Percentiles rank a stretch among this genome's conserved stretches.
Conservation (phyloP, 805 yeast genomes). For the Metschnikowia borealis region DNA sequence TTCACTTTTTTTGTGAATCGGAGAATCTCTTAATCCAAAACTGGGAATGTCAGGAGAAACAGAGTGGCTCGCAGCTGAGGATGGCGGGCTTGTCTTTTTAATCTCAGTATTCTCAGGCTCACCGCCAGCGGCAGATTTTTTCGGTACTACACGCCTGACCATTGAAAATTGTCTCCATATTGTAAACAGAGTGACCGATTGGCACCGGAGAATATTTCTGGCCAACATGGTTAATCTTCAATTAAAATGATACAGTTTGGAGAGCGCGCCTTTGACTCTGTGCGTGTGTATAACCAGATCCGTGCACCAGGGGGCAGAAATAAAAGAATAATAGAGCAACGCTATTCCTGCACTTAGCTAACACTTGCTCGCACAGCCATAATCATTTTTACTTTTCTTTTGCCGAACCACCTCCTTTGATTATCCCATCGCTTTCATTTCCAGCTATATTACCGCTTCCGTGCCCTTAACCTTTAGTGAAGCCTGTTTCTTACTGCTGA, state of each 20-base stretch:
- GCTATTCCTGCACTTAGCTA: neutral
- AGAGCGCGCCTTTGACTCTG: neutral
- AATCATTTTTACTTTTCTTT: neutral
- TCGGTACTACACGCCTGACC: constrained; percentile 17
- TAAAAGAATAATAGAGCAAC: neutral
- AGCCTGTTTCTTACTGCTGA: neutral
- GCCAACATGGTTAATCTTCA: constrained; percentile 2
- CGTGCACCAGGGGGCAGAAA: neutral
- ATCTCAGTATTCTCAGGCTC: neutral
- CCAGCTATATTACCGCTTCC: neutral
- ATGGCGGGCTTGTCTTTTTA: neutral
- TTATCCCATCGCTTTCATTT: neutral
- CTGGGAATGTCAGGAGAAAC: constrained; percentile 1
- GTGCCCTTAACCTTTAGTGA: neutral
- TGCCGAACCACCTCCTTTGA: neutral
- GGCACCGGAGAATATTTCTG: constrained; percentile 2
- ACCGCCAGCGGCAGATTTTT: neutral
- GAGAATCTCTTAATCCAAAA: constrained; percentile 22
- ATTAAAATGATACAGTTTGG: neutral
- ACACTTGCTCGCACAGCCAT: constrained; percentile 3
- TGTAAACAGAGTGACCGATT: constrained; percentile 10
- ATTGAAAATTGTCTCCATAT: constrained; percentile 15
- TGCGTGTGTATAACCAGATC: neutral
- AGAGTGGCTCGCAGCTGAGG: neutral
- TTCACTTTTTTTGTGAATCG: constrained; percentile 14